Evolutionary conservation across 73 alveolate species (phyloP).

Genomic region (Paramecium caudatum): DNA sequence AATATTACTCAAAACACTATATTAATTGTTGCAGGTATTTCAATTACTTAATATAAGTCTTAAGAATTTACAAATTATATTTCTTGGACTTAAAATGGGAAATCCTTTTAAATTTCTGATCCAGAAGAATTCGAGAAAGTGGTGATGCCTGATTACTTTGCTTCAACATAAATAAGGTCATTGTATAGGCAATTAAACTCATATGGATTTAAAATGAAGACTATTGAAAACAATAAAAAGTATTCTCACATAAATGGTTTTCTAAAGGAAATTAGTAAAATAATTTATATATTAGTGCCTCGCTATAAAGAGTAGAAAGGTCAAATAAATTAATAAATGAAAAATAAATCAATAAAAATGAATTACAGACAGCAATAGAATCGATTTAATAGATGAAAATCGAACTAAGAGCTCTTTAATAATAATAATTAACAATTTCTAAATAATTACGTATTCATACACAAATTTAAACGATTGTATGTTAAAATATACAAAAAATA

Average conservation of each 20-base stretch:
- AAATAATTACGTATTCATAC: constrained; percentile 28
- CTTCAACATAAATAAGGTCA: constrained; percentile 25
- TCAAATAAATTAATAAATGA: neutral
- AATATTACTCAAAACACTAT: constrained; percentile 14
- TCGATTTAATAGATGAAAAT: neutral
- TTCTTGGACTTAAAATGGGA: constrained; percentile 31
- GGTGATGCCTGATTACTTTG: constrained; percentile 15
- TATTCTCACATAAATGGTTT: constrained; percentile 41
- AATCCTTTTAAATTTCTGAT: neutral
- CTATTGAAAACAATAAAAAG: neutral
- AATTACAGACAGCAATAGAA: neutral
- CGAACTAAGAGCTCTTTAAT: neutral
- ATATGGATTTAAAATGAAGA: constrained; percentile 15
- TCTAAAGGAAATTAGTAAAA: constrained; percentile 1
- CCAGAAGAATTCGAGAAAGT: constrained; percentile 16
- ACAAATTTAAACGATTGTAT: neutral
- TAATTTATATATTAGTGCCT: neutral
- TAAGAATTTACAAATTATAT: constrained; percentile 5
- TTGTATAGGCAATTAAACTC: constrained; percentile 7
- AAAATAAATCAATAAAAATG: neutral
- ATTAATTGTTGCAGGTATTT: constrained; percentile 9
- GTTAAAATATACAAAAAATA: neutral
- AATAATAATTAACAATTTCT: neutral
- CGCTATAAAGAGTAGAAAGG: neutral
- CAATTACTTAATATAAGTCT: neutral